Conservation (phyloP, 441 rosid genomes). For the Croton laevigatus region DNA sequence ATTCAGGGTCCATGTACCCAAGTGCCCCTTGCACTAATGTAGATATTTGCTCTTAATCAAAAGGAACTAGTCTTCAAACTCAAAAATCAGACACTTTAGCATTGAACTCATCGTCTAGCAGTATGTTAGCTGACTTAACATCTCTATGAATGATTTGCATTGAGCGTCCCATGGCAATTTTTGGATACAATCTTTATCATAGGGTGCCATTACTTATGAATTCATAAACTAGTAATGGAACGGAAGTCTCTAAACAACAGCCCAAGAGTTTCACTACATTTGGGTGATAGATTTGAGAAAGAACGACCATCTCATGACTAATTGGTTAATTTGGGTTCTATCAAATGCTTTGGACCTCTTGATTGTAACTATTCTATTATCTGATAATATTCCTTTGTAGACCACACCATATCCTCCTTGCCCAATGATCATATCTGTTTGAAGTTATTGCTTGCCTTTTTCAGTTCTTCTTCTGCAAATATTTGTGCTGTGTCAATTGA, state of each 20-base stretch:
- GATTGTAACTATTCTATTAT: conserved; percentile 27
- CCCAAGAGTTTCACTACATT: conserved; percentile 42
- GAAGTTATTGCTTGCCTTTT: conserved; percentile 34
- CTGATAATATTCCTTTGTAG: conserved; percentile 35
- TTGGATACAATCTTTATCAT: background rate
- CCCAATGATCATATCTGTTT: conserved; percentile 27
- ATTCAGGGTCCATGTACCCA: conserved; percentile 31
- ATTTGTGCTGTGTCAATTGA: conserved; percentile 18
- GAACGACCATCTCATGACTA: conserved; percentile 36
- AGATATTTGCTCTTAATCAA: conserved; percentile 32
- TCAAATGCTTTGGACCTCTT: conserved; percentile 34
- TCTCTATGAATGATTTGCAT: conserved; percentile 41
- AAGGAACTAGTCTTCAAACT: conserved; percentile 36
- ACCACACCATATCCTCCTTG: conserved; percentile 37
- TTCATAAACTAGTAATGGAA: conserved; percentile 40
- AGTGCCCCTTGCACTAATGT: conserved; percentile 37
- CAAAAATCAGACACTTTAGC: conserved; percentile 48
- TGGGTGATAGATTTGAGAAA: conserved; percentile 39
- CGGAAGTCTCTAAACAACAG: conserved; percentile 42
- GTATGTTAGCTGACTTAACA: conserved; percentile 37
- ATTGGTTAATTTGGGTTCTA: conserved; percentile 29
- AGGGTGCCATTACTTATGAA: conserved; percentile 40
- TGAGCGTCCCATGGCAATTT: conserved; percentile 35
- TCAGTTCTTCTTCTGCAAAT: conserved; percentile 23
- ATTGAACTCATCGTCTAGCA: conserved; percentile 30